Base-by-base conservation (phyloP, 371 early-diverging fungal species). In the Umbelopsis sp. region DNA sequence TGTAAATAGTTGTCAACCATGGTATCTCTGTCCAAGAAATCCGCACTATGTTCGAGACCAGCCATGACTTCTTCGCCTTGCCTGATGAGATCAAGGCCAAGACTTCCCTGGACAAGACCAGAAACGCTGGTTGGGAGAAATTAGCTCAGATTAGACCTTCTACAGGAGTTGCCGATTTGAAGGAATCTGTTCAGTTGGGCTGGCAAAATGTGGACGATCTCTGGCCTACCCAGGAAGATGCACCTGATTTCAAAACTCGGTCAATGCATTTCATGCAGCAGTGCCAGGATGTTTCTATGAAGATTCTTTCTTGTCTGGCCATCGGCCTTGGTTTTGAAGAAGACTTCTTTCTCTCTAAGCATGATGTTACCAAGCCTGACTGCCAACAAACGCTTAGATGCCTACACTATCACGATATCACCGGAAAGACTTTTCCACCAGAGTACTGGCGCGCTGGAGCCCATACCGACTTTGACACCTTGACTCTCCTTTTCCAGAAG, bases 361-460 rank as follows among this genome's bases (percentile, higher is more conserved):
- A 78, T 45, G 74, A 76, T 41, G 66, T 72, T 24, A 65, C 69
- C 7, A 64, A 76, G 50, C 45, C 63, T 16, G 76, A 76, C 44
- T 69, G 70, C 45, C 72, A 76, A 22, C 76, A 76, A 63, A 74
- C 79, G 3, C 52, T 78, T 11, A 70, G 79, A 2, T 76, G 67
- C 38, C 72, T 74, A 6, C 79, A 78, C 32, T 76, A 78, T 35
- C 74, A 76, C 44, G 76, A 78, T 48, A 72, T 78, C 18, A 76
- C 76, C 4, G 76, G 76, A 18, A 67, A 71, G 32, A 66, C 57
- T 0, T 77, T 77, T 41, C 77, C 75, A 38, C 71, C 77, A 14
- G 75, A 72, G 57, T 78, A 78, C 66, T 78, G 74, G 75, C 74
- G 79, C 44, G 79, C 79, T 11, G 79, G 78, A 12, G 74, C 78